Conservation (phyloP, 2,329 filamentous ascomycete species). For the Xylaria sp. region DNA sequence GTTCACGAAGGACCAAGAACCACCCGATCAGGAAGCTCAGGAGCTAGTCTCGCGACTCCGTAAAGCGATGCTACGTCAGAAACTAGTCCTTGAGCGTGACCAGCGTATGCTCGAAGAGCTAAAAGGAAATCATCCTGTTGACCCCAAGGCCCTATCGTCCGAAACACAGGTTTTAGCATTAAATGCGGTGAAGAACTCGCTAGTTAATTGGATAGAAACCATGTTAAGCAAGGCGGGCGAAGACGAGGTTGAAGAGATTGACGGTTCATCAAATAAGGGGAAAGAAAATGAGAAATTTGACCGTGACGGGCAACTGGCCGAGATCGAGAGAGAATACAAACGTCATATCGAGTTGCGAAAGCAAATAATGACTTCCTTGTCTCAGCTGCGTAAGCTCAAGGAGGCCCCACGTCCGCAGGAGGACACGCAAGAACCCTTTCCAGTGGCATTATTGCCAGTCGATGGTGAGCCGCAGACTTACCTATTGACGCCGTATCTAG, state of each 20-base stretch:
- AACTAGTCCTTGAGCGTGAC: conserved; percentile 61
- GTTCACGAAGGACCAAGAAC: conserved; percentile 50
- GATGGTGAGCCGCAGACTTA: conserved; percentile 42
- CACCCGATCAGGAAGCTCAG: conserved; percentile 50
- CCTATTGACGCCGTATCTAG: conserved; percentile 62
- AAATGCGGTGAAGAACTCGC: conserved; percentile 59
- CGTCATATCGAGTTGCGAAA: conserved; percentile 58
- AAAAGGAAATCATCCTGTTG: conserved; percentile 46
- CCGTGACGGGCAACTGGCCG: conserved; percentile 49
- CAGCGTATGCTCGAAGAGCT: conserved; percentile 59
- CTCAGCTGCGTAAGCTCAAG: conserved; percentile 30
- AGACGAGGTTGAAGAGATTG: conserved; percentile 28
- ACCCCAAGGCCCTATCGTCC: conserved; percentile 44
- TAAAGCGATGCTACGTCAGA: conserved; percentile 63
- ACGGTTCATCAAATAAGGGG: conserved; percentile 29
- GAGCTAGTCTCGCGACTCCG: conserved; percentile 59
- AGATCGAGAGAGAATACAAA: conserved; percentile 60
- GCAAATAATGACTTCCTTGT: conserved; percentile 51
- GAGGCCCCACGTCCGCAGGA: conserved; percentile 3
- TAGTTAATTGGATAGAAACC: conserved; percentile 69
- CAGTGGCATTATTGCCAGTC: conserved; percentile 1
- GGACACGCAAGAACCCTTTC: neutral
- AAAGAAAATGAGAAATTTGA: conserved; percentile 32
- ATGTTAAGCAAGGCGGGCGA: conserved; percentile 62
- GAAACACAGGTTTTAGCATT: conserved; percentile 58